These are phyloP conservation scores for Sclerotinia borealis DNA, from an alignment of 2,329 filamentous ascomycete species.

Conservation along the genomic window DNA sequence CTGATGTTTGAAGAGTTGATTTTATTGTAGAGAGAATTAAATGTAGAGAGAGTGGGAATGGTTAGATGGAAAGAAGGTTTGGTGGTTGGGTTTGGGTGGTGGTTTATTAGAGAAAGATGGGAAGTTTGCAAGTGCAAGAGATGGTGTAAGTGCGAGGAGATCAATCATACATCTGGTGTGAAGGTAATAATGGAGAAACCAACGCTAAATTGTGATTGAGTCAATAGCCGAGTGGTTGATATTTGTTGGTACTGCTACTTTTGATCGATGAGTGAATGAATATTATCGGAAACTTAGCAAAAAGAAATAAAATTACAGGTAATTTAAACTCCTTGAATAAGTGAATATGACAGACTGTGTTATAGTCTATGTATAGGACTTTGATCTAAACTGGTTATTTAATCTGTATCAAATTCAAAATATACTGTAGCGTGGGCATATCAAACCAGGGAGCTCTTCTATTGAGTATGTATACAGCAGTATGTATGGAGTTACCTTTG, in stretches of 20 bases:
- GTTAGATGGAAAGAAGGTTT: not conserved
- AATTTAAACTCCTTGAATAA: not conserved
- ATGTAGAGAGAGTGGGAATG: constrained; percentile 14
- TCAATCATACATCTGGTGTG: constrained; percentile 6
- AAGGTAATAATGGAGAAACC: constrained; percentile 6
- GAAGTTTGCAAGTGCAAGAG: constrained; percentile 21
- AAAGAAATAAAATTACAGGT: not conserved
- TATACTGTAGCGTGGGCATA: not conserved
- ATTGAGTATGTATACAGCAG: not conserved
- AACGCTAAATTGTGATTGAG: constrained; percentile 2
- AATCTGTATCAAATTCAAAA: not conserved
- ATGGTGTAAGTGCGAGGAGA: constrained; percentile 5
- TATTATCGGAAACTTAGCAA: not conserved
- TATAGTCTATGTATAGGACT: too few species aligned
- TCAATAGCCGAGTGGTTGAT: constrained; percentile 1
- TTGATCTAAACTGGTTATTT: too few species aligned
- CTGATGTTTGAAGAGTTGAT: not conserved
- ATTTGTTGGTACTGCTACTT: not conserved
- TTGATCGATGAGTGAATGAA: not conserved
- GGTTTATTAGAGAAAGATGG: constrained; percentile 17
- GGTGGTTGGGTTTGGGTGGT: not conserved
- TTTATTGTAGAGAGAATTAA: constrained; percentile 6
- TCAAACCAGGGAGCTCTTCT: not conserved
- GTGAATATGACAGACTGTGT: too few species aligned
- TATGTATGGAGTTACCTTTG: too few species aligned